Percentiles rank a stretch among this genome's conserved stretches.
phyloP scores from a whole-genome alignment of 2,329 filamentous ascomycete species.

The Ilyonectria mors-panacis region DNA sequence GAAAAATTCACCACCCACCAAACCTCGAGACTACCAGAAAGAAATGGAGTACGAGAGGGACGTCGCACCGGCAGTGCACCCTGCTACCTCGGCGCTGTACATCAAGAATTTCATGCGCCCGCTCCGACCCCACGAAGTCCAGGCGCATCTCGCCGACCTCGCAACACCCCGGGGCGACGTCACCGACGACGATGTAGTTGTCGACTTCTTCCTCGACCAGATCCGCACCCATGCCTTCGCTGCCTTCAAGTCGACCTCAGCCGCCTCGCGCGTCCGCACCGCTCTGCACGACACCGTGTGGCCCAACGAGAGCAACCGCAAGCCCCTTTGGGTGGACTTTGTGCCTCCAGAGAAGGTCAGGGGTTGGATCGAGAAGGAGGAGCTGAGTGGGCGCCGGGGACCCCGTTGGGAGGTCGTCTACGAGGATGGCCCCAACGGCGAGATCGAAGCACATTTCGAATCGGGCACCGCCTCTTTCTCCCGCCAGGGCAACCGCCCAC shows the following conservation, averaged over 20 bases:
- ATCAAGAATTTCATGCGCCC: conserved; percentile 93
- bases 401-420: conserved; percentile 83
- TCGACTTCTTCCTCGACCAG: conserved; percentile 83
- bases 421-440: conserved; percentile 67
- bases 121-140: conserved; percentile 77
- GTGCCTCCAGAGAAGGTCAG: conserved; percentile 81
- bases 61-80: conserved; percentile 74
- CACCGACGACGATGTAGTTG: conserved; percentile 68
- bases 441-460: conserved; percentile 68
- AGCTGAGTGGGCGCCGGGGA: conserved; percentile 61
- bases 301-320: conserved; percentile 89
- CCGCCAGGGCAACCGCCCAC: conserved; percentile 34
- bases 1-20: conserved; percentile 8
- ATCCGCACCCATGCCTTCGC: conserved; percentile 92
- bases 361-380: conserved; percentile 82
- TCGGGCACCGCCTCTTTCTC: conserved; percentile 41
- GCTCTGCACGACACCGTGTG: conserved; percentile 85
- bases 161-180: conserved; percentile 71
- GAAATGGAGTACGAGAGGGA: conserved; percentile 54
- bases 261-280: conserved; percentile 83
- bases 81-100: conserved; percentile 84
- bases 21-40: conserved; percentile 34
- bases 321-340: conserved; percentile 90
- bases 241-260: conserved; percentile 76
- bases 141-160: conserved; percentile 77